These are phyloP conservation scores for Magnolia officinalis DNA, from an alignment of 164 flowering plant genomes.

Conservation along the genomic window DNA sequence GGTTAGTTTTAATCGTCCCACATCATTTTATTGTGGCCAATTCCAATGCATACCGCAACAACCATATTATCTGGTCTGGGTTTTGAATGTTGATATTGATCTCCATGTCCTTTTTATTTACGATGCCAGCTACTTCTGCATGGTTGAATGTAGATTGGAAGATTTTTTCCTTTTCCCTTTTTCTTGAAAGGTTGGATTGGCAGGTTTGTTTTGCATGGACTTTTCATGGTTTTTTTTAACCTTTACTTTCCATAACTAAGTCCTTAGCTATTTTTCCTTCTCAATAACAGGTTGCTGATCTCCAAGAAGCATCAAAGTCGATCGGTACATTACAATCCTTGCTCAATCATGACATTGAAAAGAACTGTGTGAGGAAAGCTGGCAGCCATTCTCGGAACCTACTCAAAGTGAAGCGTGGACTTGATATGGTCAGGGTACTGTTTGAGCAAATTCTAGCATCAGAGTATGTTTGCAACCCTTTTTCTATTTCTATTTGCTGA, in stretches of 20 bases:
- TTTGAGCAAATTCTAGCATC: constrained; percentile 71
- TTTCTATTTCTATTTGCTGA: neutral
- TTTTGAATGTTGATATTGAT: neutral
- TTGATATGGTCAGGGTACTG: constrained; percentile 85
- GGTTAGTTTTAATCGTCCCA: too few relatives aligned
- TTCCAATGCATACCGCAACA: neutral
- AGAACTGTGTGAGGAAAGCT: constrained; percentile 49
- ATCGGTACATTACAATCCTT: constrained; percentile 43
- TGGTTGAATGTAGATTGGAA: neutral
- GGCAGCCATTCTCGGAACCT: constrained; percentile 93
- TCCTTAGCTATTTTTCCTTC: neutral
- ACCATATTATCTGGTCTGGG: neutral
- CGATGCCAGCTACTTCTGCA: neutral
- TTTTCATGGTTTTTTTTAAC: neutral
- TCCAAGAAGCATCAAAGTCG: constrained; percentile 64
- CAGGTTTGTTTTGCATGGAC: neutral
- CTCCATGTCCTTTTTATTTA: neutral
- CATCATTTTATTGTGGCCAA: neutral
- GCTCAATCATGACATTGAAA: constrained; percentile 60
- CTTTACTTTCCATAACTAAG: neutral
- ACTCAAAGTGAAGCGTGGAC: constrained; percentile 84
- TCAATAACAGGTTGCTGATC: constrained; percentile 63
- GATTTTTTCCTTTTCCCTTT: neutral
- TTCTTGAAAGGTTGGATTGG: neutral
- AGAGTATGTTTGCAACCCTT: constrained; percentile 47